Conservation (phyloP, 2,329 filamentous ascomycete species). For the Colletotrichum cereale region DNA sequence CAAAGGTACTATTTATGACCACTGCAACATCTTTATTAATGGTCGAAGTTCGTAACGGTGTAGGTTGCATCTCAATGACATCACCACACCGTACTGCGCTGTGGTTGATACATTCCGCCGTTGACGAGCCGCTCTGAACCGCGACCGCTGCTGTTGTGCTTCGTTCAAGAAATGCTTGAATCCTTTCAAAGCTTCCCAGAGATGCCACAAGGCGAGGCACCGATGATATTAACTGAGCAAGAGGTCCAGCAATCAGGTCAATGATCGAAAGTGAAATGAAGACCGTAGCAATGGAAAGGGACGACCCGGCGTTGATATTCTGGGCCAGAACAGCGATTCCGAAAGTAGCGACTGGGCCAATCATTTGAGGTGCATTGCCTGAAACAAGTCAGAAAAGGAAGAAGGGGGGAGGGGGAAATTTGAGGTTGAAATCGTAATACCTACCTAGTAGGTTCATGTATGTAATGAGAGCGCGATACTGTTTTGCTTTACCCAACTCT, state of each 20-base stretch:
- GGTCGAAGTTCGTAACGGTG: not conserved
- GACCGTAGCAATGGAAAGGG: constrained; percentile 29
- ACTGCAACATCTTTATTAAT: not conserved
- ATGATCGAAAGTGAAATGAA: constrained; percentile 46
- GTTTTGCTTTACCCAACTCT: constrained; percentile 43
- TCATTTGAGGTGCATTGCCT: constrained; percentile 34
- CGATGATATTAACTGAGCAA: constrained; percentile 42
- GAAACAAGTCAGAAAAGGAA: not conserved
- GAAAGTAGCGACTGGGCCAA: constrained; percentile 43
- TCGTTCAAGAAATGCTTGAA: constrained; percentile 40
- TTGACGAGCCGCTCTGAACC: not conserved
- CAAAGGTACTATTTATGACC: constrained; percentile 8
- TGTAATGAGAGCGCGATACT: constrained; percentile 39
- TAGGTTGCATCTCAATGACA: not conserved
- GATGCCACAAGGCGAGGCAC: constrained; percentile 44
- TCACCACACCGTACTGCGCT: too few species aligned
- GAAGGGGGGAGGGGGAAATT: not conserved
- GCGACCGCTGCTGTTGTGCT: not conserved
- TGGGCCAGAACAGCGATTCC: constrained; percentile 41
- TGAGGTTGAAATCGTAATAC: not conserved
- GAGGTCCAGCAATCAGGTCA: constrained; percentile 41
- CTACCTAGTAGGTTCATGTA: constrained; percentile 35
- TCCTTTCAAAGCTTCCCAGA: constrained; percentile 44
- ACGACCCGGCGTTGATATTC: constrained; percentile 2
- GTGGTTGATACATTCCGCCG: not conserved